Percentiles rank a stretch among this genome's conserved stretches.
These are phyloP conservation scores for Coniella lustricola DNA, from an alignment of 2,329 filamentous ascomycete species.

Conservation along the genomic window DNA sequence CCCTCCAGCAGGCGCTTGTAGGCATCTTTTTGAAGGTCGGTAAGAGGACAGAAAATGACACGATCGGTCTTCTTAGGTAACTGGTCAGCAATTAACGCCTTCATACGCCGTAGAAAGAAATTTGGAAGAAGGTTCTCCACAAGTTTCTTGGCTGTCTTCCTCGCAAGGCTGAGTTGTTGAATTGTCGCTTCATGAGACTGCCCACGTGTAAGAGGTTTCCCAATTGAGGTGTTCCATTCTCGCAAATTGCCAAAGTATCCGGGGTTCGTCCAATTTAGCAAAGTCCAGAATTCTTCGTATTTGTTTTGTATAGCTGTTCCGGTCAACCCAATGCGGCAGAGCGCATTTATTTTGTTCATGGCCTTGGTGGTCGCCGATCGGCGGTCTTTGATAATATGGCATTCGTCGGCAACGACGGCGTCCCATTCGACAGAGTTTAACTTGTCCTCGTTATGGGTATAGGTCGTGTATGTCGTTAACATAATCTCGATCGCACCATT, in stretches of 20 bases:
- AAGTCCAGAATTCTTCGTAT: slow-evolving; percentile 93
- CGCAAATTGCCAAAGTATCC: slow-evolving; percentile 57
- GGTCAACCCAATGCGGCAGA: slow-evolving; percentile 88
- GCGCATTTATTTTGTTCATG: slow-evolving; percentile 83
- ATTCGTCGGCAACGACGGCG: slow-evolving; percentile 89
- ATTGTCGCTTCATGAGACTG: slow-evolving; percentile 89
- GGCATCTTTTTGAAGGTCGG: slow-evolving; percentile 69
- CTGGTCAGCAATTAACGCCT: slow-evolving; percentile 84
- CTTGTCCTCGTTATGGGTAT: slow-evolving; percentile 64
- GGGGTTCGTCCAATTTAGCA: slow-evolving; percentile 94
- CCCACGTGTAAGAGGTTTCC: slow-evolving; percentile 72
- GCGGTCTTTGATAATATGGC: slow-evolving; percentile 78
- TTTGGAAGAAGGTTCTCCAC: slow-evolving; percentile 80
- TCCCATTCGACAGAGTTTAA: slow-evolving; percentile 91
- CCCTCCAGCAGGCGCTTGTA: slow-evolving; percentile 79
- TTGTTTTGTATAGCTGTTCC: slow-evolving; percentile 97
- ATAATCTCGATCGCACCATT: slow-evolving; percentile 79
- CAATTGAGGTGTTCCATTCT: slow-evolving; percentile 75
- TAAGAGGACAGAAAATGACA: slow-evolving; percentile 91
- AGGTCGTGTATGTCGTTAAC: slow-evolving; percentile 91
- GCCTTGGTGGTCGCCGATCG: slow-evolving; percentile 71
- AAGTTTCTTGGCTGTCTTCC: slow-evolving; percentile 76
- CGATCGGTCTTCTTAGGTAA: slow-evolving; percentile 90
- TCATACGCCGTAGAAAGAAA: slow-evolving; percentile 90
- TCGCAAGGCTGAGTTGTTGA: slow-evolving; percentile 70